Base-by-base conservation (phyloP, 169 alveolate genomes). In the Toxoplasma gondii region DNA sequence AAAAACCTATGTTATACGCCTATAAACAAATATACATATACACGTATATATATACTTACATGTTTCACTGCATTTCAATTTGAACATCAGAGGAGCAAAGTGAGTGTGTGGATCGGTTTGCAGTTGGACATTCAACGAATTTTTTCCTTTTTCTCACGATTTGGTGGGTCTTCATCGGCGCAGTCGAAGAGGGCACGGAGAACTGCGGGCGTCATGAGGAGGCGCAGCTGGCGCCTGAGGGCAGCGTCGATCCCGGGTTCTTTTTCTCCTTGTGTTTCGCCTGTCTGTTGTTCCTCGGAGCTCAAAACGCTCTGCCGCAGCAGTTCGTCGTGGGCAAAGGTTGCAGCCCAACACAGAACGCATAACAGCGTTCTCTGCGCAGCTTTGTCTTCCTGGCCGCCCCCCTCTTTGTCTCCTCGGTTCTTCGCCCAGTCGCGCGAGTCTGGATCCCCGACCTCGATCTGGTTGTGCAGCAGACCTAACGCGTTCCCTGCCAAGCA, bases 291-390 rank as follows among this genome's bases (percentile, higher is more conserved):
- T 41, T 82, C 90, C 90, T 82, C 90, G 5, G 34, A 38, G 38
- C 69, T 41, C 90, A 82, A 43, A 22, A 82, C 54, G 41, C 90
- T 82, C 67, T 82, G 90, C 90, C 90, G 17, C 17, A 82, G 90
- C 36, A 82, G 90, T 36, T 36, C 90, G 69, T 38, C 90, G 64
- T 82, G 90, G 38, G 64, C 90, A 36, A 82, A 82, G 38, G 38
- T 44, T 5, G 41, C 90, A 1, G 67, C 67, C 90, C 90, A 82
- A 24, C 90, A 82, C 31, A 82, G 67, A 2, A 82, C 34, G 41
- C 54, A 43, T n/a, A 82, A 67, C 53, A 82, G 67, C 45, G 84
- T n/a, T 12, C 22, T 74, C 43, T 31, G 74, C 9, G 74, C 74
- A 4, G 74, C 74, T 49, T 49, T 4, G 58, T 49, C 22, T 49